phyloP scores from a whole-genome alignment of 148 eudicot species.

The Vaccinium corymbosum region DNA sequence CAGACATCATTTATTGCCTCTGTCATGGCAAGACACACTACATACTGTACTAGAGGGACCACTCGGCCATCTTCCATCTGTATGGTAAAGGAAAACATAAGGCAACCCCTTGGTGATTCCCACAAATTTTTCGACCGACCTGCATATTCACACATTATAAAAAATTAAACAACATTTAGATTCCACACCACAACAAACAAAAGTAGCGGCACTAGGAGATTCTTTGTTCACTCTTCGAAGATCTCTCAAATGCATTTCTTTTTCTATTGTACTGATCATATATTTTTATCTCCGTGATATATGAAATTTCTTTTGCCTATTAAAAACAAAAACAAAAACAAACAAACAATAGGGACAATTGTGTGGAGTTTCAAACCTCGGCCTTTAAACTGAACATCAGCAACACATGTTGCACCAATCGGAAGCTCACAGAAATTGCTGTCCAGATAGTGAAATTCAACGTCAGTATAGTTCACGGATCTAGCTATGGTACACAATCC shows the following conservation, averaged over 20 bases:
- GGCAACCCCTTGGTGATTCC: slow-evolving; percentile 87
- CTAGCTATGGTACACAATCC: background rate
- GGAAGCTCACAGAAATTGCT: slow-evolving; percentile 80
- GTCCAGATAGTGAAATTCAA: slow-evolving; percentile 13
- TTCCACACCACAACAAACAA: background rate
- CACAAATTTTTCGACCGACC: slow-evolving; percentile 80
- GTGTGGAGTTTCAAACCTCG: slow-evolving; percentile 42
- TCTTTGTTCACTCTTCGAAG: no score
- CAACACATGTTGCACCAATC: slow-evolving; percentile 74
- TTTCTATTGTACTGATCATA: no score
- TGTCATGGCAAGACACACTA: slow-evolving; percentile 79
- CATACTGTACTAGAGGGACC: slow-evolving; percentile 80
- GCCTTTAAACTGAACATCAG: slow-evolving; percentile 84
- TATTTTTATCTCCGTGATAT: no score
- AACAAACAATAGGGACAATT: background rate
- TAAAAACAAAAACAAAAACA: no score
- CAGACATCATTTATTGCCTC: slow-evolving; percentile 80
- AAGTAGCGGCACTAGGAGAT: no score
- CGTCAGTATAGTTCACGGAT: background rate
- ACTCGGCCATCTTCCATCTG: slow-evolving; percentile 86
- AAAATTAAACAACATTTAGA: background rate
- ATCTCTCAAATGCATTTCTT: no score
- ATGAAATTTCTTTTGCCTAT: no score
- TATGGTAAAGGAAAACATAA: slow-evolving; percentile 70
- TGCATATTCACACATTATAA: slow-evolving; percentile 24